A percentile compares a stretch with the other conserved stretches of the same genome.
These are phyloP conservation scores for Aegilops bicornis DNA, from an alignment of 176 grass and related monocot genomes.

Conservation along the genomic window DNA sequence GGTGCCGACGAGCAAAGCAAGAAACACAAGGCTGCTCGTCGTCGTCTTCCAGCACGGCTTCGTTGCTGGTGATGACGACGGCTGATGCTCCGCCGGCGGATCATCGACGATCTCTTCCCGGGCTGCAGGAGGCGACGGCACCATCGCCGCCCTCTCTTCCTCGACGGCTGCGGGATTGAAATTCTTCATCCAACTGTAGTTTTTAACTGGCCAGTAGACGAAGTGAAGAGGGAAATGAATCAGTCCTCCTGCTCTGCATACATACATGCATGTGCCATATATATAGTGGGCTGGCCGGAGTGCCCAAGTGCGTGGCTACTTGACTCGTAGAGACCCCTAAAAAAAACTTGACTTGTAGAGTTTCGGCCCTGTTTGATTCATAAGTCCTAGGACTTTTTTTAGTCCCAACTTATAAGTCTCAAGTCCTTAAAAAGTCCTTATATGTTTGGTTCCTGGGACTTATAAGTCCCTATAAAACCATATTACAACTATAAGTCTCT, in stretches of 20 bases:
- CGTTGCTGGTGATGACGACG: not conserved
- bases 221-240: not conserved
- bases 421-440: too few species aligned
- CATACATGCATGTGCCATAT: not conserved
- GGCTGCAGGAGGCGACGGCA: not conserved
- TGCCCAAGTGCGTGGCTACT: too few species aligned
- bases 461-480: too few species aligned
- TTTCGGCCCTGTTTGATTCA: too few species aligned
- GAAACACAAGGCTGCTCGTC: constrained; percentile 16
- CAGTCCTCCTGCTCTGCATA: not conserved
- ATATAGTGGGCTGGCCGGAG: not conserved
- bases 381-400: too few species aligned
- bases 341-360: too few species aligned
- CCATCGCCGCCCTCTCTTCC: not conserved
- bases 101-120: not conserved
- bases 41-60: not conserved
- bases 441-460: too few species aligned
- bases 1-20: constrained; percentile 27
- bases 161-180: not conserved
- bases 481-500: too few species aligned
- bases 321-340: too few species aligned
- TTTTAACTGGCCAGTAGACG: not conserved
- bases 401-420: too few species aligned
- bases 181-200: not conserved
- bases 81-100: not conserved